phyloP scores from a whole-genome alignment of 2,329 filamentous ascomycete genomes.

The Trichoderma sp. region DNA sequence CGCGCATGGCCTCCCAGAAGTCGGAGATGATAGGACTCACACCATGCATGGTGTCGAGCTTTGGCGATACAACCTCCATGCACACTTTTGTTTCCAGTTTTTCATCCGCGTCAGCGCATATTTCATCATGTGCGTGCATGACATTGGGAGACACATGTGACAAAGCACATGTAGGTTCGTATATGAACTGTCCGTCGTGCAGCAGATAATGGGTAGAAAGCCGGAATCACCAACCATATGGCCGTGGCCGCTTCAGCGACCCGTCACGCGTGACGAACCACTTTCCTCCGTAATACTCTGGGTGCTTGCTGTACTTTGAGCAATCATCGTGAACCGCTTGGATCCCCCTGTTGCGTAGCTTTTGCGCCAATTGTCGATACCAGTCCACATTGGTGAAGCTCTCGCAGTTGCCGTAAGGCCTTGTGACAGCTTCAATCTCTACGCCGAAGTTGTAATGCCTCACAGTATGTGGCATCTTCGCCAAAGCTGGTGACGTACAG shows the following conservation, averaged over 20 bases:
- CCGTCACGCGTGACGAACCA: slow-evolving; percentile 48
- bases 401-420: slow-evolving; percentile 43
- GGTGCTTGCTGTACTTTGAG: slow-evolving; percentile 46
- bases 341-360: slow-evolving; percentile 44
- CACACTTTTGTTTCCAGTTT: slow-evolving; percentile 38
- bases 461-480: slow-evolving; percentile 15
- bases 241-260: slow-evolving; percentile 43
- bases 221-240: slow-evolving; percentile 38
- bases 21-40: slow-evolving; percentile 42
- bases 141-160: background rate
- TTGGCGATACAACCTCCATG: slow-evolving; percentile 48
- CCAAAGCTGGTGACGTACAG: background rate
- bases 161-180: slow-evolving; percentile 1
- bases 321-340: slow-evolving; percentile 44
- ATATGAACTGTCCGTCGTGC: background rate
- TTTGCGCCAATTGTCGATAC: slow-evolving; percentile 46
- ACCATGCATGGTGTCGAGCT: slow-evolving; percentile 41
- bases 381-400: slow-evolving; percentile 46
- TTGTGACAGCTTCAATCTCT: slow-evolving; percentile 45
- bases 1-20: slow-evolving; percentile 48
- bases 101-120: slow-evolving; percentile 19
- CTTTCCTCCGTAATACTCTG: slow-evolving; percentile 47
- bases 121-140: slow-evolving; percentile 6
- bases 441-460: slow-evolving; percentile 46
- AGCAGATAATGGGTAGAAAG: background rate